Conservation (phyloP, 1,284 basidiomycete genomes). For the Boletellus sp. region DNA sequence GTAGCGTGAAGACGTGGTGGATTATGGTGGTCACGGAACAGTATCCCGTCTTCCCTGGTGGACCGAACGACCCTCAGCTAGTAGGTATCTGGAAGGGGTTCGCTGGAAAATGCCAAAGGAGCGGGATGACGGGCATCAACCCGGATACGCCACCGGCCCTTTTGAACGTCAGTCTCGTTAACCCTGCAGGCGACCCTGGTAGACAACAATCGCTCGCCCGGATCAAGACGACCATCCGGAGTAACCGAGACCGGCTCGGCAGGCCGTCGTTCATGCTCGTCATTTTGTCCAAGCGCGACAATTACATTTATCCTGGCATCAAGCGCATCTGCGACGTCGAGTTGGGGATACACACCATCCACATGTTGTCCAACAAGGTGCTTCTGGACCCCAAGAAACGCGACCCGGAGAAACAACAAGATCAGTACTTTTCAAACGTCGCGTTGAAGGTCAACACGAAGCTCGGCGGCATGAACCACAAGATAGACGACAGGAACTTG, state of each 20-base stretch:
- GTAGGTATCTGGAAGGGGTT: constrained; percentile 46
- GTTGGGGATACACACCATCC: constrained; percentile 61
- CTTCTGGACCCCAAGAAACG: constrained; percentile 39
- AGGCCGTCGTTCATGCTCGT: constrained; percentile 62
- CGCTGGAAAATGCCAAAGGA: constrained; percentile 45
- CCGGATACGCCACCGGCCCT: constrained; percentile 34
- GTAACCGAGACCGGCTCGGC: constrained; percentile 21
- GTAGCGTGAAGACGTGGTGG: constrained; percentile 50
- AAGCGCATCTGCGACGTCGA: constrained; percentile 70
- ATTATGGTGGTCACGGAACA: constrained; percentile 57
- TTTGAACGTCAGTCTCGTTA: constrained; percentile 32
- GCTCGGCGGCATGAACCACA: constrained; percentile 74
- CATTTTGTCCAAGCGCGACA: constrained; percentile 59
- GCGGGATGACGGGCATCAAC: constrained; percentile 45
- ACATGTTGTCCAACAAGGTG: constrained; percentile 64
- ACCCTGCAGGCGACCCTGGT: constrained; percentile 37
- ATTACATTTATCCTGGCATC: constrained; percentile 70
- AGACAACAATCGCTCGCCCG: constrained; percentile 39
- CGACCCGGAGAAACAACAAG: constrained; percentile 38
- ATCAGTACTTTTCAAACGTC: constrained; percentile 68
- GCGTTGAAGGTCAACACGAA: constrained; percentile 55
- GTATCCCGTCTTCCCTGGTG: constrained; percentile 31
- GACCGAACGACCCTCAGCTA: constrained; percentile 42
- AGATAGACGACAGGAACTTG: constrained; percentile 53
- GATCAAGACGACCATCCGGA: constrained; percentile 41